Evolutionary conservation across 352 stramenopile species (phyloP).

Genomic region (Pythium periplocum): DNA sequence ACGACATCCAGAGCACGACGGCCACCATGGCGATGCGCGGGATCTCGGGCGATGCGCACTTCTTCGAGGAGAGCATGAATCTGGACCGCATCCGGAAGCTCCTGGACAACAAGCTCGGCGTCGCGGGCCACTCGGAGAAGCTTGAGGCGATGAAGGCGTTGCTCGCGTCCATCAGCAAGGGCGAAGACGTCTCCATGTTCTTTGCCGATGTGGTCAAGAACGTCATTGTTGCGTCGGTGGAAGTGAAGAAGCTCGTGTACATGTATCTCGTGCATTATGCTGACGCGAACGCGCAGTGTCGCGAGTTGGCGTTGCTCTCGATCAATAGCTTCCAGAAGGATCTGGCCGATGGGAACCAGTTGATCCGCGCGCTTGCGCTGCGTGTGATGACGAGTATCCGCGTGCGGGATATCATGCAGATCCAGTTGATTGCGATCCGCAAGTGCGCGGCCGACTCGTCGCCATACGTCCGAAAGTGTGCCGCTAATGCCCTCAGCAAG

Average conservation of each 20-base stretch:
- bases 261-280: constrained; percentile 99
- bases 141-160: constrained; percentile 98
- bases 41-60: constrained; percentile 92
- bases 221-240: constrained; percentile 90
- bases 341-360: constrained; percentile 92
- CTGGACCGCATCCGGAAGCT: constrained; percentile 83
- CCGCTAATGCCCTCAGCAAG: constrained; percentile 95
- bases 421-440: constrained; percentile 96
- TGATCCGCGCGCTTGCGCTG: constrained; percentile 92
- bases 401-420: constrained; percentile 98
- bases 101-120: constrained; percentile 86
- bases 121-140: constrained; percentile 83
- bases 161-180: constrained; percentile 96
- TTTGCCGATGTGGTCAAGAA: constrained; percentile 98
- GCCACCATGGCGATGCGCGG: constrained; percentile 47
- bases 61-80: constrained; percentile 97
- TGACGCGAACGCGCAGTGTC: constrained; percentile 92
- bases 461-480: constrained; percentile 97
- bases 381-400: constrained; percentile 97
- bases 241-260: constrained; percentile 99
- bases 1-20: neutral
- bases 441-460: constrained; percentile 90
- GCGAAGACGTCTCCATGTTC: constrained; percentile 96
- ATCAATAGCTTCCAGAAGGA: constrained; percentile 99
- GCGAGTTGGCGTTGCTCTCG: constrained; percentile 94